Conservation (phyloP, 139 green algal genomes). For the Chlamydomonas sphaeroides region DNA sequence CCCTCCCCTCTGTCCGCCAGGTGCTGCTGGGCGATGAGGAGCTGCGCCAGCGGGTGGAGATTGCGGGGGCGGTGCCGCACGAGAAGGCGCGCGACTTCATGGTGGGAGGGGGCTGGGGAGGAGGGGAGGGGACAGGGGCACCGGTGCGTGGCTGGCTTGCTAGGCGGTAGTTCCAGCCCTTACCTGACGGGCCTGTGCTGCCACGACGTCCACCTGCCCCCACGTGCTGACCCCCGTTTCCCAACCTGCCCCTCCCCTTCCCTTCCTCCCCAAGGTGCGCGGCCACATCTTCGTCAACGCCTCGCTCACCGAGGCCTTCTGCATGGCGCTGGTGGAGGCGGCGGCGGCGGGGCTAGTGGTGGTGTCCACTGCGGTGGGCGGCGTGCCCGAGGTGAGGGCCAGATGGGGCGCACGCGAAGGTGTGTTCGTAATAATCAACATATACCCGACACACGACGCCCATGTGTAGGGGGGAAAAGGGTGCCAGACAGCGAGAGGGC, state of each 20-base stretch:
- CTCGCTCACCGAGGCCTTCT: slow-evolving; percentile 97
- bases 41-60: slow-evolving; percentile 74
- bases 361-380: slow-evolving; percentile 92
- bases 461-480: too few species aligned
- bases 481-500: too few species aligned
- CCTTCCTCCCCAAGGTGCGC: slow-evolving; percentile 21
- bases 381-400: slow-evolving; percentile 87
- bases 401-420: neutral
- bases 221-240: too few species aligned
- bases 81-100: slow-evolving; percentile 63
- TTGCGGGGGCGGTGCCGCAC: slow-evolving; percentile 87
- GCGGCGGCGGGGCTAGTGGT: slow-evolving; percentile 87
- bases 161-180: too few species aligned
- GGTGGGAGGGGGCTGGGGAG: slow-evolving; percentile 34
- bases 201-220: too few species aligned
- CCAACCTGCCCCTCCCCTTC: too few species aligned
- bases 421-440: neutral
- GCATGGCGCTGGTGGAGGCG: slow-evolving; percentile 97
- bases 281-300: slow-evolving; percentile 93
- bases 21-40: slow-evolving; percentile 60
- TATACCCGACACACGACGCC: neutral
- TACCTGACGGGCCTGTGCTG: too few species aligned
- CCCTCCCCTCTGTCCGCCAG: neutral
- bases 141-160: too few species aligned
- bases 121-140: neutral